Evolutionary conservation across 1,139 yeast genomes (phyloP).

Genomic region (Wickerhamomyces sp.): DNA sequence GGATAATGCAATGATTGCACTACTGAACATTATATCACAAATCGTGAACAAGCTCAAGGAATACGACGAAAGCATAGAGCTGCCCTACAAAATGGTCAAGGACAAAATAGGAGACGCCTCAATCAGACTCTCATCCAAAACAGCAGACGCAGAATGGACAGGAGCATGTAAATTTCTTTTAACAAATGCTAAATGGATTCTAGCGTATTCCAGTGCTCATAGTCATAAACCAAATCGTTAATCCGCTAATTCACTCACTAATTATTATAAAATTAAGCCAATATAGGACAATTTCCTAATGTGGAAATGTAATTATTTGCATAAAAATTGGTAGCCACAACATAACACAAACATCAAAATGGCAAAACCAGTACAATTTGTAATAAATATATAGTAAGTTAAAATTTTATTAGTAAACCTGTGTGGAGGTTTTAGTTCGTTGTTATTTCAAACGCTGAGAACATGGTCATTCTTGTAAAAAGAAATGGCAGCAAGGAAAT

Average conservation of each 20-base stretch:
- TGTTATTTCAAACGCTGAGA: too few relatives aligned
- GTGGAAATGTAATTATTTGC: too few relatives aligned
- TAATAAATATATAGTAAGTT: too few relatives aligned
- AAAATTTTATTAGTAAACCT: too few relatives aligned
- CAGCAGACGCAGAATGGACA: conserved; percentile 81
- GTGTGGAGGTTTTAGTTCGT: too few relatives aligned
- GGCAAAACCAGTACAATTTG: too few relatives aligned
- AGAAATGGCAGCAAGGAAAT: conserved; percentile 8
- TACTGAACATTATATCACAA: conserved; percentile 58
- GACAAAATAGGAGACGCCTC: conserved; percentile 79
- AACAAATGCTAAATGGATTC: conserved; percentile 47
- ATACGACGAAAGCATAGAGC: conserved; percentile 53
- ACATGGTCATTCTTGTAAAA: too few relatives aligned
- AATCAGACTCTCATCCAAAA: conserved; percentile 60
- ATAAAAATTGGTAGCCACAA: not conserved
- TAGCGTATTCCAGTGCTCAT: conserved; percentile 32
- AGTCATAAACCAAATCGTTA: conserved; percentile 16
- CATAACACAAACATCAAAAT: too few relatives aligned
- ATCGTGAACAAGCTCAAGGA: conserved; percentile 46
- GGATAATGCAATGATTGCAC: conserved; percentile 74
- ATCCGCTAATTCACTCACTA: not conserved
- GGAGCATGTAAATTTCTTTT: conserved; percentile 78
- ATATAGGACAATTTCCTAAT: too few relatives aligned
- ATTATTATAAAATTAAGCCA: too few relatives aligned
- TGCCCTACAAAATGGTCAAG: conserved; percentile 62